Evolutionary conservation across 2,329 filamentous ascomycete genomes (phyloP).

Genomic region (Periconia sp.): DNA sequence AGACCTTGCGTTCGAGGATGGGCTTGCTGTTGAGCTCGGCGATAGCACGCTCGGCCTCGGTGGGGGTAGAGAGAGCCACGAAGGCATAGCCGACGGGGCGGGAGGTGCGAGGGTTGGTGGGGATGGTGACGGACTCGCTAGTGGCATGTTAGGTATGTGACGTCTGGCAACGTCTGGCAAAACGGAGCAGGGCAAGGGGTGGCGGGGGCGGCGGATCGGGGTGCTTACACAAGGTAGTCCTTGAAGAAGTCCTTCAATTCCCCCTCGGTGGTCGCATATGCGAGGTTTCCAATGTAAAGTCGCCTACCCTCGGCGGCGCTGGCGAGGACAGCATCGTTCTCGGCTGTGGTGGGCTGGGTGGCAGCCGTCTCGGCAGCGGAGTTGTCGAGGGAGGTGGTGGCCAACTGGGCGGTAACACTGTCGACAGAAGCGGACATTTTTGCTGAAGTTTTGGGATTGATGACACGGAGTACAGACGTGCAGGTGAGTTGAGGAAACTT

Average conservation of each 20-base stretch:
- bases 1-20: slow-evolving; percentile 98
- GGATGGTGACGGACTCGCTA: slow-evolving; percentile 98
- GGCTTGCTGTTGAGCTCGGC: slow-evolving; percentile 94
- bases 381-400: slow-evolving; percentile 66
- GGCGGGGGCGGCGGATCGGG: slow-evolving; percentile 4
- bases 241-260: slow-evolving; percentile 99
- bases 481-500: slow-evolving; percentile 45
- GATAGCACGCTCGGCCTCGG: slow-evolving; percentile 94
- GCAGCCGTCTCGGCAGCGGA: slow-evolving; percentile 55
- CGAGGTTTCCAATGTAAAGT: slow-evolving; percentile 99
- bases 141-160: slow-evolving; percentile 14
- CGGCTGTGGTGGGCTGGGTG: slow-evolving; percentile 72
- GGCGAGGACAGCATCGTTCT: slow-evolving; percentile 90
- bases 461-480: slow-evolving; percentile 53
- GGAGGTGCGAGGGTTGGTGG: slow-evolving; percentile 98
- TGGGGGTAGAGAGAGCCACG: slow-evolving; percentile 92
- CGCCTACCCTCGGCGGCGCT: slow-evolving; percentile 98
- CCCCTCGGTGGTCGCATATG: slow-evolving; percentile 99
- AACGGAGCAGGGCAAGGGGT: slow-evolving; percentile 35
- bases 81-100: slow-evolving; percentile 99
- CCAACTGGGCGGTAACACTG: slow-evolving; percentile 73
- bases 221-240: slow-evolving; percentile 95
- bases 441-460: slow-evolving; percentile 55
- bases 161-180: too few species aligned
- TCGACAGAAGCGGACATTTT: slow-evolving; percentile 86